Evolutionary conservation across 768 basidiomycete species (phyloP).

Genomic region (Filobasidium wieringae): DNA sequence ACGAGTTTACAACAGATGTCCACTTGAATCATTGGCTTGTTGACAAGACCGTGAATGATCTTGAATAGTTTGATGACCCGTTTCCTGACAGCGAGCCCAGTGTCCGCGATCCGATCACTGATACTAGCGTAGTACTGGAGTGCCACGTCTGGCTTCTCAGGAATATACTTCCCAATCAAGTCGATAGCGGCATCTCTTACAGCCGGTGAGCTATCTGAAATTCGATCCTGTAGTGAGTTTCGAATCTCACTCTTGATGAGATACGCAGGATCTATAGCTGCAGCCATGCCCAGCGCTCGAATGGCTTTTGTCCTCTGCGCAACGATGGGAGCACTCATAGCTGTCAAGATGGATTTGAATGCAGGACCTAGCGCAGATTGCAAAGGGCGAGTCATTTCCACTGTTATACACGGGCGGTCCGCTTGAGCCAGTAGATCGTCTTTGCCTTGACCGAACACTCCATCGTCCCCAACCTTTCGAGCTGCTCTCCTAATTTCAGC

Average conservation of each 20-base stretch:
- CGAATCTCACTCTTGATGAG: conserved; percentile 48
- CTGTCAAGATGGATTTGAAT: conserved; percentile 60
- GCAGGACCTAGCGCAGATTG: conserved; percentile 74
- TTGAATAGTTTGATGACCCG: conserved; percentile 90
- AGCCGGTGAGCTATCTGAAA: conserved; percentile 80
- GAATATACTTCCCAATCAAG: conserved; percentile 92
- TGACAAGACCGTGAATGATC: conserved; percentile 59
- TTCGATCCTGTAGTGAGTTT: conserved; percentile 72
- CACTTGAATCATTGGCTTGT: conserved; percentile 50
- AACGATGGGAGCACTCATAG: conserved; percentile 74
- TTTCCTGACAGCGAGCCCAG: conserved; percentile 84
- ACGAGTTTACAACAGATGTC: conserved; percentile 77
- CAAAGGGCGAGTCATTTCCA: conserved; percentile 37
- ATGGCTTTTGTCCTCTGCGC: conserved; percentile 92
- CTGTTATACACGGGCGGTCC: background rate
- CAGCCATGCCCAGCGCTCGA: conserved; percentile 73
- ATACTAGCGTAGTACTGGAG: conserved; percentile 79
- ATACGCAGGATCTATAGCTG: conserved; percentile 75
- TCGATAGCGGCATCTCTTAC: conserved; percentile 96
- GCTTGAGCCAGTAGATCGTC: background rate
- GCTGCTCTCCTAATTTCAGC: background rate
- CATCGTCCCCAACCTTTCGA: conserved; percentile 3
- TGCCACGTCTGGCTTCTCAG: conserved; percentile 76
- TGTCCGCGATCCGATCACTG: conserved; percentile 87
- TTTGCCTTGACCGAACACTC: conserved; percentile 4